A percentile compares a stretch with the other conserved stretches of the same genome.
Evolutionary conservation across 306 rosid genomes (phyloP).

Genomic region (Vachellia collinsii): DNA sequence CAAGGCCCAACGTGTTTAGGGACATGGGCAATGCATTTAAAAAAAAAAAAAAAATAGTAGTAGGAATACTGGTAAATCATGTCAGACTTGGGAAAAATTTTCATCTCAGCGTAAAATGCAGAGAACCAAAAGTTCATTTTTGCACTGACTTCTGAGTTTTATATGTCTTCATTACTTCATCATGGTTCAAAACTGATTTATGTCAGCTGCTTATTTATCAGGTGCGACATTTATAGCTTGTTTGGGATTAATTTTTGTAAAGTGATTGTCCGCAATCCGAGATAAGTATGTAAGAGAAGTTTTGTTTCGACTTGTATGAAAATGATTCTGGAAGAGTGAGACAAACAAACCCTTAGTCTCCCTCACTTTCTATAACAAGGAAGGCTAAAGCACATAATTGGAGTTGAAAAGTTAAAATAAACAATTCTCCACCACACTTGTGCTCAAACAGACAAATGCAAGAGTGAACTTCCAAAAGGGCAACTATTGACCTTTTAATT

Average conservation of each 20-base stretch:
- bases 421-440: background rate
- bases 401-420: background rate
- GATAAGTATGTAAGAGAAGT: too few relatives aligned
- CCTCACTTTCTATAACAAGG: background rate
- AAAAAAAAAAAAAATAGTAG: background rate
- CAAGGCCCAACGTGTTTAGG: background rate
- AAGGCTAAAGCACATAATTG: background rate
- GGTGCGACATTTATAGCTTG: background rate
- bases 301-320: too few relatives aligned
- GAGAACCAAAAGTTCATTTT: background rate
- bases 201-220: background rate
- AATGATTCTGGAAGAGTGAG: too few relatives aligned
- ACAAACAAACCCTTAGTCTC: too few relatives aligned
- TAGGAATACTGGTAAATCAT: background rate
- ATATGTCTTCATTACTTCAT: background rate
- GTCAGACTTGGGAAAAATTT: background rate
- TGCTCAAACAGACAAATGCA: background rate
- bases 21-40: background rate
- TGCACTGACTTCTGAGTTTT: background rate
- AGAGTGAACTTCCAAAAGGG: background rate
- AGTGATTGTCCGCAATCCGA: too few relatives aligned
- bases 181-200: background rate
- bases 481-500: background rate
- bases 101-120: background rate
- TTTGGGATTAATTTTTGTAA: too few relatives aligned